Base-by-base conservation (phyloP, 805 yeast genomes). In the Saturnispora ahearnii region DNA sequence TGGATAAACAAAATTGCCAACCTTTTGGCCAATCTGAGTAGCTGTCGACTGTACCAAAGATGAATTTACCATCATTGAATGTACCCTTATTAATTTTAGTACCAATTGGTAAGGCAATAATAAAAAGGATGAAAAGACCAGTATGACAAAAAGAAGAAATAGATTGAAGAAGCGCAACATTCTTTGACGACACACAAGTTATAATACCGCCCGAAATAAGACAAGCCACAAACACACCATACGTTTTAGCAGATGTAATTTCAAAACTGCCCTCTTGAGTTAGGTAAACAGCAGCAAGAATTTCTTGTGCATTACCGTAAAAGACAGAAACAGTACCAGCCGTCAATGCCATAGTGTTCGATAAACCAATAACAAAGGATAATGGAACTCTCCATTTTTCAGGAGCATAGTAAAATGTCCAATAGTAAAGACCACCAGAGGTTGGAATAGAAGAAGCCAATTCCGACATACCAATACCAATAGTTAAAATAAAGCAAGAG, bases 361-460 rank as follows among this genome's bases (percentile, higher is more conserved):
- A 71, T 57, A 79, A 75, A 3, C 88, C 89, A 52, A 82, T 78
- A 33, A 82, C 58, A 54, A 74, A 82, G 42, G 81, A 75, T 26
- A 80, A 60, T 0, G 81, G 78, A 15, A 74, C 73, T 55, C 75
- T 71, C 34, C 69, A 56, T 8, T 57, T 55, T 38, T 69, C 74
- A 2, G 87, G 88, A 11, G 87, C 78, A 58, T 78, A 82, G 60
- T 78, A 74, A 63, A 74, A 79, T 0, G 85, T 77, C 79, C 83
- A 79, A 62, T 75, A 78, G 59, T 81, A 83, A 33, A 83, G 67
- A 4, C 89, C 89, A 44, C 89, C 89, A 13, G 83, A 76, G 0
- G 88, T 82, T 29, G 90, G 89, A 54, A 79, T 73, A 2, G 87
- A 74, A 40, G 81, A 73, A 1, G 84, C 85, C 55, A 81, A 63